Base-by-base conservation (phyloP, 345 rosid genomes). In the Hibiscus syriacus region DNA sequence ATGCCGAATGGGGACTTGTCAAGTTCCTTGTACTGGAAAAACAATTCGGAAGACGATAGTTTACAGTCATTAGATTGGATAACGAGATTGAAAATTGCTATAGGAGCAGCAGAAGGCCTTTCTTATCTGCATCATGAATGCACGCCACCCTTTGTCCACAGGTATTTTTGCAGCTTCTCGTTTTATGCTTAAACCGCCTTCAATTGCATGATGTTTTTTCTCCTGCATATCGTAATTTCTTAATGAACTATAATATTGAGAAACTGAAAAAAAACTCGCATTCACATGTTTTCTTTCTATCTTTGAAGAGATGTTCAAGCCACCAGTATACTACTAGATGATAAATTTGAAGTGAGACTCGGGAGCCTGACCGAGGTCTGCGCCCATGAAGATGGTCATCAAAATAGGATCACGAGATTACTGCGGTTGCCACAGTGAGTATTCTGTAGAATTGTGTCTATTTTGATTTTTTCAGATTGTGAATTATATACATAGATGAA, bases 241-340 rank as follows among this genome's bases (percentile, higher is more conserved):
- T 6, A 0, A 17, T 63, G 14, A 45, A 7, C 20, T 62, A 32
- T 26, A 34, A 17, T 36, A 0, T 20, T 2, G 66, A 39, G 20
- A 39, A 62, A 12, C 19, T 5, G 6, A 23, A 30, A 3, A 30
- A 6, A 4, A 6, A 4, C 34, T 30, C 0, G 68, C 32, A 46
- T 16, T 80, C 75, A 87, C 77, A 25, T 72, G 56, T 22, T 43
- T 59, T 73, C 72, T 67, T 78, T 16, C 5, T 30, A 59, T 73
- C 30, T 19, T 67, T 73, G 76, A 70, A 94, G 99, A 75, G 99
- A 94, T 85, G 86, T 94, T 74, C 99, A 94, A 88, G 97, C 99
- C 55, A 94, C 98, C 77, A 94, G 99, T 71, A 91, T 94, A 70
- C 90, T 94, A 70, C 99, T 94, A 55, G 99, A 94, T 80, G 99